These are phyloP conservation scores for Tephrocybe sp. DNA, from an alignment of 768 basidiomycete genomes.

Conservation along the genomic window DNA sequence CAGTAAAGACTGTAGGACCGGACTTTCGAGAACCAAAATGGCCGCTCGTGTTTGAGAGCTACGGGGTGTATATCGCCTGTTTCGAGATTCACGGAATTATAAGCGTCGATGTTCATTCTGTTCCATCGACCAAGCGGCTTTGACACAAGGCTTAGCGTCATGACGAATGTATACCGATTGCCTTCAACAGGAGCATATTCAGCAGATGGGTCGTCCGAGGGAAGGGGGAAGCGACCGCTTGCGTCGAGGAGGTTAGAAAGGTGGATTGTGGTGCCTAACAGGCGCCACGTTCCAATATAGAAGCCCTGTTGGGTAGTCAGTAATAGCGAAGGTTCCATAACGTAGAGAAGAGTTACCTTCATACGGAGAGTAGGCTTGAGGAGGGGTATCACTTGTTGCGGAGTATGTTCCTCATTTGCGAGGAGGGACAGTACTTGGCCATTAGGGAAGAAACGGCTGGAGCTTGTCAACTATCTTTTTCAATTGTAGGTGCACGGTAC, in stretches of 20 bases:
- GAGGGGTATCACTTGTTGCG: conserved; percentile 71
- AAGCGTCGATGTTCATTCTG: conserved; percentile 70
- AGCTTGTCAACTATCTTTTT: background rate
- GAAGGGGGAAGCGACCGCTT: conserved; percentile 36
- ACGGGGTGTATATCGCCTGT: conserved; percentile 73
- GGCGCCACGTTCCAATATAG: conserved; percentile 68
- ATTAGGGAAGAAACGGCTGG: conserved; percentile 83
- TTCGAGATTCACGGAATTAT: conserved; percentile 75
- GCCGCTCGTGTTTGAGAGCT: conserved; percentile 76
- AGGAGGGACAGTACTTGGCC: conserved; percentile 86
- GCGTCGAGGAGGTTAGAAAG: conserved; percentile 68
- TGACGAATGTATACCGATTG: conserved; percentile 67
- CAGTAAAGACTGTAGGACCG: conserved; percentile 49
- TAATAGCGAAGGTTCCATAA: background rate
- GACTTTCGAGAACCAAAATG: conserved; percentile 96
- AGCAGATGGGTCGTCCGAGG: conserved; percentile 11
- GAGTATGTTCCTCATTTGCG: conserved; percentile 73
- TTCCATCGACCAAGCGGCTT: conserved; percentile 86
- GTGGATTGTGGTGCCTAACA: conserved; percentile 60
- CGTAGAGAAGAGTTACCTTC: conserved; percentile 60
- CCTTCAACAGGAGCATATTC: conserved; percentile 17
- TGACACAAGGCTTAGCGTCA: conserved; percentile 70
- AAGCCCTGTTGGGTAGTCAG: conserved; percentile 51
- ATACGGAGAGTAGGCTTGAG: conserved; percentile 76
- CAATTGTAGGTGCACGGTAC: conserved; percentile 20